Evolutionary conservation across 1,284 basidiomycete genomes (phyloP).

Genomic region (Somion occarium): DNA sequence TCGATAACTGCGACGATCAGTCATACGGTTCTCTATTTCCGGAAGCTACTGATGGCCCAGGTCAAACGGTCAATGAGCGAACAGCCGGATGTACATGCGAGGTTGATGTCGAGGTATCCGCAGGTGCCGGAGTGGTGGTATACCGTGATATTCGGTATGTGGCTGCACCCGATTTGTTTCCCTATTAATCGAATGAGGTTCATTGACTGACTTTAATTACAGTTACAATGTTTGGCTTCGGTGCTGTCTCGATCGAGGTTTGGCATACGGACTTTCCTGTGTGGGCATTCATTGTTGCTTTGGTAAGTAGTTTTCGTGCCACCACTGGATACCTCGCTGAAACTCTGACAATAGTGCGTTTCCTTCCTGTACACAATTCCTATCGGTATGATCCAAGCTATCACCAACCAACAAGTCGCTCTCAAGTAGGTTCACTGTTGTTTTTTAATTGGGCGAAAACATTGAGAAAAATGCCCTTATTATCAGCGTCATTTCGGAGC

Average conservation of each 20-base stretch:
- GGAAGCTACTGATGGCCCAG: slow-evolving; percentile 62
- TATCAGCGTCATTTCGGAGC: slow-evolving; percentile 38
- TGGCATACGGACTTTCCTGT: slow-evolving; percentile 59
- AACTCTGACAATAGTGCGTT: slow-evolving; percentile 10
- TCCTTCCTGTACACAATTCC: slow-evolving; percentile 47
- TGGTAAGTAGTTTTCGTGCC: slow-evolving; percentile 29
- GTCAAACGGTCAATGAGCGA: slow-evolving; percentile 57
- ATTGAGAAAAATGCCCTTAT: neutral
- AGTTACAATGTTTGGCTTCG: slow-evolving; percentile 47
- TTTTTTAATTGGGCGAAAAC: slow-evolving; percentile 6
- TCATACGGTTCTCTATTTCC: slow-evolving; percentile 76
- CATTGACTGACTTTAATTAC: slow-evolving; percentile 24
- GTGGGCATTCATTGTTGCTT: slow-evolving; percentile 44
- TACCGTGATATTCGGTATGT: slow-evolving; percentile 22
- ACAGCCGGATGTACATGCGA: slow-evolving; percentile 79
- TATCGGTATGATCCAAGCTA: slow-evolving; percentile 50
- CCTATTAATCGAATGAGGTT: slow-evolving; percentile 8
- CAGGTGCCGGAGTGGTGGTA: slow-evolving; percentile 36
- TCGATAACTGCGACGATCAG: slow-evolving; percentile 60
- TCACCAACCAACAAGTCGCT: slow-evolving; percentile 38
- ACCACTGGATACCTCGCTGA: slow-evolving; percentile 24
- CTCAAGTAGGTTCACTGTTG: slow-evolving; percentile 24
- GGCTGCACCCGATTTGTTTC: neutral
- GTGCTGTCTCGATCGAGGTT: slow-evolving; percentile 59
- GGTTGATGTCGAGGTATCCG: slow-evolving; percentile 72